Conservation (phyloP, 208 protist genomes). For the Acanthamoeba polyphaga region DNA sequence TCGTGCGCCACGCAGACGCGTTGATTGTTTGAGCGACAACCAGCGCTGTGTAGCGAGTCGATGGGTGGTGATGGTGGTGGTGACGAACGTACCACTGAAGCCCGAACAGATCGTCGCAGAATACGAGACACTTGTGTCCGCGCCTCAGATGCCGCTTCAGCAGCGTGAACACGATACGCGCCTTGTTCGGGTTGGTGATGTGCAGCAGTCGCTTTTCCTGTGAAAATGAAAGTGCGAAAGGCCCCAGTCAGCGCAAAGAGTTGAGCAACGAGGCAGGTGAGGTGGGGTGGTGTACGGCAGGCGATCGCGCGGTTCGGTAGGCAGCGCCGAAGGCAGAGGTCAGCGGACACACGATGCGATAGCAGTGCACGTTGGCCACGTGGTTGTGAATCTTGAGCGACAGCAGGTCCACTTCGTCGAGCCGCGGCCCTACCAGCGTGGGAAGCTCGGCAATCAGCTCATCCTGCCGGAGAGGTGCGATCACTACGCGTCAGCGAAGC, state of each 20-base stretch:
- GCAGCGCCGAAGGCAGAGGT: conserved; percentile 94
- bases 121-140: conserved; percentile 49
- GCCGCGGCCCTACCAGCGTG: conserved; percentile 99
- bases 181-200: conserved; percentile 68
- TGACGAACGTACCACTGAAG: conserved; percentile 7
- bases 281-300: conserved; percentile 51
- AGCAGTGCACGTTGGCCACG: conserved; percentile 98
- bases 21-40: neutral
- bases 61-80: too few species aligned
- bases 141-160: conserved; percentile 41
- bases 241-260: conserved; percentile 81
- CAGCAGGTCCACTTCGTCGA: conserved; percentile 99
- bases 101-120: conserved; percentile 64
- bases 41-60: too few species aligned
- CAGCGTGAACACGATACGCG: conserved; percentile 55
- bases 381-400: conserved; percentile 96
- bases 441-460: conserved; percentile 98
- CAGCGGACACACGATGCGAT: conserved; percentile 91
- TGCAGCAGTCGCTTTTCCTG: conserved; percentile 79
- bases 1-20: neutral
- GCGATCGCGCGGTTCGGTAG: conserved; percentile 85
- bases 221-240: conserved; percentile 73
- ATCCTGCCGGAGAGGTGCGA: conserved; percentile 89
- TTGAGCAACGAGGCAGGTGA: conserved; percentile 77
- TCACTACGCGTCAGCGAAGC: too few species aligned